Evolutionary conservation across 1,284 basidiomycete genomes (phyloP), one percentile per base, ranked within the genome.

Genomic region (Papiliotrema terrestris): DNA sequence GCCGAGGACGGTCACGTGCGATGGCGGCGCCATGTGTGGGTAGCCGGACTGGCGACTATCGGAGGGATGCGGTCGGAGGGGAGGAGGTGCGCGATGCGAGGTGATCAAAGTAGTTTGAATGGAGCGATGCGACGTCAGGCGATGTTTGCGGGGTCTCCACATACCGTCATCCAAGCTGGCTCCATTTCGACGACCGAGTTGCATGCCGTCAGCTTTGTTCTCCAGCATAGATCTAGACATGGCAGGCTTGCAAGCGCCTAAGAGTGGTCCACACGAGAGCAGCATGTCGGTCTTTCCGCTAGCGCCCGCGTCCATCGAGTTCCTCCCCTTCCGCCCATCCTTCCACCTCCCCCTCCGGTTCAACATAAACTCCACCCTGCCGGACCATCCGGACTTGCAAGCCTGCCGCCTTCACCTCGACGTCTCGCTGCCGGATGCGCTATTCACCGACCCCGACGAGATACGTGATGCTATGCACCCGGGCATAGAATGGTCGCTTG

Each of bases 1-100:
- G 25, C 75, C 75, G 36, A 77, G 60, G 48, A 77, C 64, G 20
- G 72, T 71, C 49, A 74, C 64, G 42, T 69, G 61, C 47, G 57
- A 44, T 15, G 65, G 63, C 1, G 62, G 55, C 2, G 54, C 44
- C 56, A 58, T 63, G 25, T 35, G 14, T 15, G 19, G n/a, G n/a
- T n/a, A n/a, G n/a, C n/a, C n/a, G n/a, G n/a, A n/a, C n/a, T n/a
- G n/a, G n/a, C n/a, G n/a, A n/a, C n/a, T n/a, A n/a, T n/a, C n/a
- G n/a, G n/a, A n/a, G n/a, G n/a, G n/a, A n/a, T n/a, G n/a, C n/a
- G n/a, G n/a, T n/a, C n/a, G n/a, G n/a, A n/a, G n/a, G n/a, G n/a
- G n/a, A n/a, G n/a, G n/a, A n/a, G n/a, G n/a, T n/a, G n/a, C n/a
- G n/a, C n/a, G n/a, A n/a, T n/a, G n/a, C n/a, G n/a, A n/a, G n/a